phyloP scores from a whole-genome alignment of 352 stramenopile species.

The Globisporangium mamillatum region DNA sequence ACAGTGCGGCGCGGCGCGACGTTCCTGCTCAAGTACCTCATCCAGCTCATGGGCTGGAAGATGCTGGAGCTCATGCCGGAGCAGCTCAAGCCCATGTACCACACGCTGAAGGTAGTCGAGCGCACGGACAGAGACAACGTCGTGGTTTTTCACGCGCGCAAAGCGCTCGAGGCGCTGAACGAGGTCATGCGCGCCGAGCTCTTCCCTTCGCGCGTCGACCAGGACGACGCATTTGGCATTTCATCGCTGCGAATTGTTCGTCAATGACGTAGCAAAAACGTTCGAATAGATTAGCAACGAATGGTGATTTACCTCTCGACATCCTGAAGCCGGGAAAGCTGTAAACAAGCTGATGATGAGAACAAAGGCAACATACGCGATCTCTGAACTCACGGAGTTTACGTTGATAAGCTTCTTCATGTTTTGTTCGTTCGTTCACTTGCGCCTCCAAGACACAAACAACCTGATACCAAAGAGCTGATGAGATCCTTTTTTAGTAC shows the following conservation, averaged over 20 bases:
- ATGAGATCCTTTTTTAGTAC: neutral
- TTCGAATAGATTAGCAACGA: neutral
- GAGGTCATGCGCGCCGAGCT: conserved; percentile 74
- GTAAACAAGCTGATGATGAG: neutral
- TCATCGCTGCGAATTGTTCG: conserved; percentile 52
- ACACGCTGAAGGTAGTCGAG: conserved; percentile 70
- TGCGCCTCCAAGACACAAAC: neutral
- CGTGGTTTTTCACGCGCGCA: conserved; percentile 62
- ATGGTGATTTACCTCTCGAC: neutral
- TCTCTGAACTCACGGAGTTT: neutral
- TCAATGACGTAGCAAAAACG: neutral
- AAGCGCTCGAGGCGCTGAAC: conserved; percentile 48
- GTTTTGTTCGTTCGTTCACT: neutral
- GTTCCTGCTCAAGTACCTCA: conserved; percentile 74
- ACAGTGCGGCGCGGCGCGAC: conserved; percentile 71
- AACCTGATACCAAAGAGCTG: neutral
- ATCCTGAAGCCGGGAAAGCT: neutral
- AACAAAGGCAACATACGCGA: neutral
- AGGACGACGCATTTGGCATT: conserved; percentile 38
- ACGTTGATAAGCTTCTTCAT: neutral
- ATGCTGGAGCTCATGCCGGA: conserved; percentile 71
- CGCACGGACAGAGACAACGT: conserved; percentile 60
- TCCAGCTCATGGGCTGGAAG: conserved; percentile 75
- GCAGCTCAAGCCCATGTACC: conserved; percentile 71
- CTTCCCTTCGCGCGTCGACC: conserved; percentile 41